Evolutionary conservation across 805 yeast species (phyloP).

Genomic region (Cyberlindnera mycetangii): DNA sequence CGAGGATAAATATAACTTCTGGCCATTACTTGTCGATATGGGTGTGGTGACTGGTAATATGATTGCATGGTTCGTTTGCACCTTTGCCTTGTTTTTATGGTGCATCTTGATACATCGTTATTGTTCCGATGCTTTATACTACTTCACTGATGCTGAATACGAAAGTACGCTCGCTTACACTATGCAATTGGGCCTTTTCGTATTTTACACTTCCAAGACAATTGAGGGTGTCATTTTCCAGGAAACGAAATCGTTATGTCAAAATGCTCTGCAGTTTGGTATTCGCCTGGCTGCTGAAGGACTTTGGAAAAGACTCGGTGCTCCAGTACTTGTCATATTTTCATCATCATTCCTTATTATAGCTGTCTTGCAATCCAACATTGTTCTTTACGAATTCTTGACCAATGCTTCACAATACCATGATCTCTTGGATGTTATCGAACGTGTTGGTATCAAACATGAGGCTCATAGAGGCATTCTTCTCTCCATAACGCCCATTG

Average conservation of each 20-base stretch:
- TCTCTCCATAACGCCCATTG: conserved; percentile 12
- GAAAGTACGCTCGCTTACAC: not conserved
- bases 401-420: conserved; percentile 17
- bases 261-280: not conserved
- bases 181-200: not conserved
- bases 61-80: not conserved
- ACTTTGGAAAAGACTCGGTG: conserved; percentile 4
- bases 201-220: not conserved
- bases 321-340: too few relatives aligned
- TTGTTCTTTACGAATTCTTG: conserved; percentile 21
- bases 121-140: not conserved
- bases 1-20: not conserved
- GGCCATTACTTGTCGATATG: not conserved
- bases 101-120: not conserved
- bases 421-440: conserved; percentile 15
- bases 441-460: not conserved
- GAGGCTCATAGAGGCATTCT: conserved; percentile 2
- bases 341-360: conserved; percentile 1
- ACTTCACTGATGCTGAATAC: not conserved
- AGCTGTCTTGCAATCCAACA: conserved; percentile 16
- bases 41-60: not conserved
- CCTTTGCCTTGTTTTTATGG: not conserved
- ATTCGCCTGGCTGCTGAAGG: not conserved
- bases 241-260: not conserved
- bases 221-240: not conserved